A percentile compares a stretch with the other conserved stretches of the same genome.
phyloP scores from a whole-genome alignment of 345 rosid species.

The Eucalyptus regnans region DNA sequence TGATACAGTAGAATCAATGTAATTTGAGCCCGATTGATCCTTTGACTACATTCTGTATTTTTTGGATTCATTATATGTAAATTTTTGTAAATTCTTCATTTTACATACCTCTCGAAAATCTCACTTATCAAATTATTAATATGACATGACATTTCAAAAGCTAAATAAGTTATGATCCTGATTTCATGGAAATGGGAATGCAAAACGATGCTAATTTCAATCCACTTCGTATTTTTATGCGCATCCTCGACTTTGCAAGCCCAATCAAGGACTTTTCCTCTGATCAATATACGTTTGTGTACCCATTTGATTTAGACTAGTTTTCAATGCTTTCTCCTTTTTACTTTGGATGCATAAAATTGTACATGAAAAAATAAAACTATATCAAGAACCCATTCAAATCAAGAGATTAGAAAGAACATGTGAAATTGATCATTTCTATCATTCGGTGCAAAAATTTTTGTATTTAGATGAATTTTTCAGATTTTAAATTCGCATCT shows the following conservation, averaged over 20 bases:
- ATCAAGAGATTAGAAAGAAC: background rate
- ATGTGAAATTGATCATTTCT: background rate
- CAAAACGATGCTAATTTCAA: background rate
- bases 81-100: background rate
- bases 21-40: background rate
- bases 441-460: rapidly evolving
- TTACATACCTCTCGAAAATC: rapidly evolving
- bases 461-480: background rate
- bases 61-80: background rate
- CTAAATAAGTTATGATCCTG: rapidly evolving
- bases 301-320: background rate
- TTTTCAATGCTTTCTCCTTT: background rate
- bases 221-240: background rate
- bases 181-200: background rate
- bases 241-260: background rate
- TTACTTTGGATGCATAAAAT: background rate
- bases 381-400: background rate
- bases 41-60: background rate
- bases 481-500: background rate
- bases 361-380: background rate
- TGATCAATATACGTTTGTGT: background rate
- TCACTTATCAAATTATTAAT: background rate
- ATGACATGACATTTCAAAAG: background rate
- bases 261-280: background rate
- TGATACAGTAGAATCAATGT: background rate